A percentile compares a stretch with the other conserved stretches of the same genome.
Conservation (phyloP, 495 filamentous ascomycete genomes). For the Darksidea phi region DNA sequence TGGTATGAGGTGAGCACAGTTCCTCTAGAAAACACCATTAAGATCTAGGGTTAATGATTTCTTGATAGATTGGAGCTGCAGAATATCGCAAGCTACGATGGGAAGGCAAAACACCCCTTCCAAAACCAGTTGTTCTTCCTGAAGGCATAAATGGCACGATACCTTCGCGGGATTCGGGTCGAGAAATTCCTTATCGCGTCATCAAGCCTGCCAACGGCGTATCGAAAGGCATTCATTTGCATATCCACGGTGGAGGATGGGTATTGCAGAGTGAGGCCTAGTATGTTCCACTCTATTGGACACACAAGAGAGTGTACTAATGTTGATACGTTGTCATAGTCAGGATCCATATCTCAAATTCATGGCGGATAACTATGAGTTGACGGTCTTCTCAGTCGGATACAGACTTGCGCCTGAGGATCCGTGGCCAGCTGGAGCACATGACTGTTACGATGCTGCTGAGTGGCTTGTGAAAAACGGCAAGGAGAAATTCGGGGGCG, state of each 20-base stretch:
- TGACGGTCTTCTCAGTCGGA: conserved; percentile 54
- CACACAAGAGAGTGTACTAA: not conserved
- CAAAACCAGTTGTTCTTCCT: conserved; percentile 43
- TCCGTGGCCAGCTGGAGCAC: conserved; percentile 51
- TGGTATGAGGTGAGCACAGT: conserved; percentile 42
- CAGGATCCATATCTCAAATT: conserved; percentile 45
- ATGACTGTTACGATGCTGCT: conserved; percentile 57
- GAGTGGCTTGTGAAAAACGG: conserved; percentile 54
- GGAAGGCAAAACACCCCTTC: conserved; percentile 48
- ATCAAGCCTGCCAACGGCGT: conserved; percentile 48
- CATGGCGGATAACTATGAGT: conserved; percentile 46
- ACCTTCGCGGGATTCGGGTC: conserved; percentile 51
- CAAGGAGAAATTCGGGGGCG: conserved; percentile 44
- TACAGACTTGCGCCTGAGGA: conserved; percentile 62
- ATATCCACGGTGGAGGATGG: conserved; percentile 59
- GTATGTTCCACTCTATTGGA: conserved; percentile 24
- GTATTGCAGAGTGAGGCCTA: conserved; percentile 41
- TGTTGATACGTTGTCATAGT: conserved; percentile 14
- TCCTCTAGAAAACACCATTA: not conserved
- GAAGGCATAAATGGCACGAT: conserved; percentile 46
- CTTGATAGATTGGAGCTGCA: conserved; percentile 43
- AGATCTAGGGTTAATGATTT: not conserved
- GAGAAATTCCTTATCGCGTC: conserved; percentile 51
- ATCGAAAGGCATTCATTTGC: conserved; percentile 50
- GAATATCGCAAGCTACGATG: conserved; percentile 51